A percentile compares a stretch with the other conserved stretches of the same genome.
phyloP scores from a whole-genome alignment of 2,329 filamentous ascomycete genomes.

The Colletotrichum trifolii region DNA sequence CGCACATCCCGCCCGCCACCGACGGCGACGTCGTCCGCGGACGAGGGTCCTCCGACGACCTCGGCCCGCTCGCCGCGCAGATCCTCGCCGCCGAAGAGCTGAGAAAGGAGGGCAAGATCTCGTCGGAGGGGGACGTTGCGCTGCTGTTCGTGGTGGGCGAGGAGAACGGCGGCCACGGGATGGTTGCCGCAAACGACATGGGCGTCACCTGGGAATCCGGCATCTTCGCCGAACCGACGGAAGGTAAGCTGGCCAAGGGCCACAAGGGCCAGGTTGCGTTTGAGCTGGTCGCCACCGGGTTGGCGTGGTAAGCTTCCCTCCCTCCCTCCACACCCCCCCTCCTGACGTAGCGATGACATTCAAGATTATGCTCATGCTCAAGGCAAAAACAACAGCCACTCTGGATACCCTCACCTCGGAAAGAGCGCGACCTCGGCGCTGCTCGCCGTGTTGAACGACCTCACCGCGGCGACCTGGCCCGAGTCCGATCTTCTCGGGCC shows the following conservation, averaged over 20 bases:
- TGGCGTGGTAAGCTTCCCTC: slow-evolving; percentile 39
- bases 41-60: slow-evolving; percentile 54
- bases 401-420: slow-evolving; percentile 48
- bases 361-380: too few relatives aligned
- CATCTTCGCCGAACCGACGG: slow-evolving; percentile 43
- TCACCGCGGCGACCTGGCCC: slow-evolving; percentile 45
- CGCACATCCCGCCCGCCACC: slow-evolving; percentile 62
- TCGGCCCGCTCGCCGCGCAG: slow-evolving; percentile 46
- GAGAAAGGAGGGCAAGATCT: slow-evolving; percentile 30
- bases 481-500: slow-evolving; percentile 50
- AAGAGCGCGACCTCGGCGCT: slow-evolving; percentile 48
- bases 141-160: slow-evolving; percentile 42
- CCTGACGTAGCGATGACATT: neutral
- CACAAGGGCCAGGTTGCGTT: slow-evolving; percentile 41
- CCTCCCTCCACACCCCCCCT: neutral
- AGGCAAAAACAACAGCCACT: slow-evolving; percentile 41
- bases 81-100: slow-evolving; percentile 39
- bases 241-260: slow-evolving; percentile 41
- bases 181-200: slow-evolving; percentile 51
- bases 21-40: slow-evolving; percentile 55
- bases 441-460: slow-evolving; percentile 45
- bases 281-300: slow-evolving; percentile 46
- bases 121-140: slow-evolving; percentile 37
- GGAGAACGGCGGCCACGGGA: slow-evolving; percentile 40
- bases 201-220: slow-evolving; percentile 46